Evolutionary conservation across 495 filamentous ascomycete genomes (phyloP).

Genomic region (Evernia prunastri): DNA sequence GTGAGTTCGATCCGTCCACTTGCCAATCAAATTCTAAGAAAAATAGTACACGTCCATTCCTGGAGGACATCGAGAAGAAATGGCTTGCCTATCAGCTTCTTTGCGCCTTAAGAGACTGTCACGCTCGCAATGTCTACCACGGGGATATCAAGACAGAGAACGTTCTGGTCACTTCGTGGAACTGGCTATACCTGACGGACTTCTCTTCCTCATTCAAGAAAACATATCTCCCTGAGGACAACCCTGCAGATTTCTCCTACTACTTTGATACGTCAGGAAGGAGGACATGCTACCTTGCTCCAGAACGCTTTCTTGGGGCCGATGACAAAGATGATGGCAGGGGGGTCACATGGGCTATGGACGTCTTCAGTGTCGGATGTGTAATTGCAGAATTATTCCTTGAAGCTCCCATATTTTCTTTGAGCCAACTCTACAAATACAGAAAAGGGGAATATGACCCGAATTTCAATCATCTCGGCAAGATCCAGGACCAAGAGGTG

Average conservation of each 20-base stretch:
- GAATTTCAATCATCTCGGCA: slow-evolving; percentile 65
- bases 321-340: slow-evolving; percentile 59
- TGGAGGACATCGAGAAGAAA: slow-evolving; percentile 97
- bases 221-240: slow-evolving; percentile 90
- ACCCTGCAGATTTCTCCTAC: slow-evolving; percentile 94
- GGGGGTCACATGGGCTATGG: slow-evolving; percentile 88
- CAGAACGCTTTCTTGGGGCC: slow-evolving; percentile 77
- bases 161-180: slow-evolving; percentile 94
- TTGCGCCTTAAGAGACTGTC: slow-evolving; percentile 87
- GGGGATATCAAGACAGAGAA: slow-evolving; percentile 99
- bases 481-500: slow-evolving; percentile 82
- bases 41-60: slow-evolving; percentile 77
- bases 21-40: background rate
- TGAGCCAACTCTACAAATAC: slow-evolving; percentile 93
- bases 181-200: slow-evolving; percentile 96
- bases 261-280: slow-evolving; percentile 92
- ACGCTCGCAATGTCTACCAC: slow-evolving; percentile 84
- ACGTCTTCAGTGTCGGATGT: slow-evolving; percentile 95
- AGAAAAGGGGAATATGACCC: slow-evolving; percentile 89
- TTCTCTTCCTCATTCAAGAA: slow-evolving; percentile 96
- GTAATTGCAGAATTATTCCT: slow-evolving; percentile 96
- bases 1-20: slow-evolving; percentile 32
- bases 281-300: slow-evolving; percentile 93
- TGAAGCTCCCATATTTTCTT: slow-evolving; percentile 87
- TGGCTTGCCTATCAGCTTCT: slow-evolving; percentile 97